Percentiles rank a stretch among this genome's conserved stretches.
Evolutionary conservation across 352 stramenopile species (phyloP).

Genomic region (Globisporangium takayamanum): DNA sequence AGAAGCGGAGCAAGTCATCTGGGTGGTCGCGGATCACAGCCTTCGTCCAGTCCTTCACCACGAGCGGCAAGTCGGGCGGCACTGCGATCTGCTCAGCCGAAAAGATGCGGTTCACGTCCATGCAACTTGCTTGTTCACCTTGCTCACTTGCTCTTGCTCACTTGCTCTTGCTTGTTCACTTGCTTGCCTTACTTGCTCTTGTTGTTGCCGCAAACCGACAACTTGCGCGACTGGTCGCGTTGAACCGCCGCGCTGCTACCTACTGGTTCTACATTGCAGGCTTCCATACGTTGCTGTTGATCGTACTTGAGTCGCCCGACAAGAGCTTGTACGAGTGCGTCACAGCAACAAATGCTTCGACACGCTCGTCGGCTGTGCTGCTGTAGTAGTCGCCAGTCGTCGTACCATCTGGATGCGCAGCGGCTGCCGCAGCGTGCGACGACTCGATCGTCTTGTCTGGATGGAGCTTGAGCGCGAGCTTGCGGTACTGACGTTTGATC

Average conservation of each 20-base stretch:
- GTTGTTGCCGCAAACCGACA: not conserved
- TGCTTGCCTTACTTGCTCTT: not conserved
- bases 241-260: not conserved
- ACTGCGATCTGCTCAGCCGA: constrained; percentile 89
- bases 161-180: not conserved
- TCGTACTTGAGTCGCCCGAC: constrained; percentile 33
- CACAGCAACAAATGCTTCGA: constrained; percentile 76
- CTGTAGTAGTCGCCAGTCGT: constrained; percentile 10
- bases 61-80: constrained; percentile 71
- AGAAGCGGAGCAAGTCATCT: constrained; percentile 74
- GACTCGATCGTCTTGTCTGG: constrained; percentile 59
- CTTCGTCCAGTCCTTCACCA: constrained; percentile 91
- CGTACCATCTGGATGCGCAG: constrained; percentile 1
- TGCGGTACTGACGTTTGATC: constrained; percentile 82
- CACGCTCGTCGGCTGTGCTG: constrained; percentile 33
- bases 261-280: constrained; percentile 1
- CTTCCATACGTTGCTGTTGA: constrained; percentile 32
- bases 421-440: constrained; percentile 15
- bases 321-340: constrained; percentile 79
- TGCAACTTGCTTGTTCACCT: constrained; percentile 15
- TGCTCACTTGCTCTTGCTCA: not conserved
- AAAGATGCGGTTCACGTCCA: constrained; percentile 92
- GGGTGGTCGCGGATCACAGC: constrained; percentile 79
- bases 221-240: not conserved
- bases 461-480: constrained; percentile 80